These are phyloP conservation scores for Fusarium tricinctum DNA, from an alignment of 2,329 filamentous ascomycete genomes.

Conservation along the genomic window DNA sequence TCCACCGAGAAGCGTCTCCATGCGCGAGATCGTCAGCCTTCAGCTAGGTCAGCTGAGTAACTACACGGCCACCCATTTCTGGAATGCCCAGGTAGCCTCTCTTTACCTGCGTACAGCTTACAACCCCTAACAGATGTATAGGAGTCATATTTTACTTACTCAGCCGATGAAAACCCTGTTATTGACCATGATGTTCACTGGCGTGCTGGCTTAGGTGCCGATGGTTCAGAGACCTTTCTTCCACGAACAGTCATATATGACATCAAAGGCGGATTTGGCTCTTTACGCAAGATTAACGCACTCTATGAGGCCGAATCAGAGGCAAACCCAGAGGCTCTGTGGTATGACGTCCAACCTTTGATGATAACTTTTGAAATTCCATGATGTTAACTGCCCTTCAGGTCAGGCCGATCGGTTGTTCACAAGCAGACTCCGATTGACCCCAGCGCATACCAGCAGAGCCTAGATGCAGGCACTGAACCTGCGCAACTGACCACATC, in stretches of 20 bases:
- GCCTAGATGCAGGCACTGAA: constrained; percentile 79
- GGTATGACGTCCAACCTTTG: constrained; percentile 48
- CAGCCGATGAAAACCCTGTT: constrained; percentile 56
- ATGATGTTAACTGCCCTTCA: constrained; percentile 49
- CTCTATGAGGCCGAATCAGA: constrained; percentile 76
- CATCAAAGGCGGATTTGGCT: constrained; percentile 92
- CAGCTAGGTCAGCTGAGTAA: constrained; percentile 95
- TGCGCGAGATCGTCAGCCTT: constrained; percentile 96
- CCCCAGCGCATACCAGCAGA: constrained; percentile 81
- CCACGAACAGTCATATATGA: constrained; percentile 95
- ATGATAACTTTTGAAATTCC: not conserved
- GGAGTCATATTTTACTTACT: constrained; percentile 98
- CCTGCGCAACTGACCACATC: constrained; percentile 75
- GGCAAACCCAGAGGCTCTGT: constrained; percentile 52
- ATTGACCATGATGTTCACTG: constrained; percentile 80
- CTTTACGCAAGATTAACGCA: constrained; percentile 87
- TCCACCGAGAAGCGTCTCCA: constrained; percentile 55
- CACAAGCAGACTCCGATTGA: constrained; percentile 77
- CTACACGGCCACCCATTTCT: constrained; percentile 95
- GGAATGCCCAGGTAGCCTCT: constrained; percentile 83
- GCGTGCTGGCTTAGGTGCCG: constrained; percentile 82
- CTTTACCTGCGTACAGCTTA: not conserved
- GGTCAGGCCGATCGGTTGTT: constrained; percentile 76
- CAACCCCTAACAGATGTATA: constrained; percentile 55
- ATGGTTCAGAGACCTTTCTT: constrained; percentile 91